Evolutionary conservation across 257 asterid genomes (phyloP), one percentile per base, ranked within the genome.

Genomic region (Petrea volubilis): DNA sequence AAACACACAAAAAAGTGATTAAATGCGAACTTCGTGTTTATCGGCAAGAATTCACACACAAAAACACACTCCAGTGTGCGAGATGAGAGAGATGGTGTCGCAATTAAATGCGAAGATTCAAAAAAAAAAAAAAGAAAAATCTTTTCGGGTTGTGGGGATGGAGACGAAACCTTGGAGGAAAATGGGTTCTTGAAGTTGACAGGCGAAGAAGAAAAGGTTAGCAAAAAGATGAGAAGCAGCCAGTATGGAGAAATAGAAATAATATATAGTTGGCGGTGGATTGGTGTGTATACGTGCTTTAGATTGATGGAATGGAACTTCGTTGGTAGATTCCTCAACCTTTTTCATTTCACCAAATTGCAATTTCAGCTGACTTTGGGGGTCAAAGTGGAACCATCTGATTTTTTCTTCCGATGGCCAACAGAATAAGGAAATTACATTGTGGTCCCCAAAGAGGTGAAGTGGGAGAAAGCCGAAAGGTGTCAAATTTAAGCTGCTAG

Each of bases 1-100:
- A n/a, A n/a, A n/a, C n/a, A n/a, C n/a, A n/a, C n/a, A n/a, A n/a
- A n/a, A n/a, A n/a, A n/a, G n/a, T n/a, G n/a, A n/a, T n/a, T n/a
- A n/a, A n/a, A n/a, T n/a, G n/a, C 20, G 64, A 60, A 18, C 64
- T 65, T 73, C 20, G 73, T 38, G 40, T 34, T 7, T 56, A 49
- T 71, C 80, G 70, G 57, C 74, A 56, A 63, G 73, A 70, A 21
- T 60, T 65, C 60, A 23, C 73, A 52, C 46, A 33, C 55, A 23
- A 34, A 38, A 46, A 55, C 74, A 67, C 50, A 33, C 29, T 29
- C 24, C 3, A 47, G 29, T 6, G 67, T 18, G 70, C 20, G 27
- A 21, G 58, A 60, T 57, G 14, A 7, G 13, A 20, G 27, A 20
- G 61, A 18, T 24, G 73, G 76, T 53, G 73, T 44, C 61, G 70